Percentiles rank a stretch among this genome's conserved stretches.
Conservation (phyloP, 164 flowering plant species). For the Cinnamomum micranthum region DNA sequence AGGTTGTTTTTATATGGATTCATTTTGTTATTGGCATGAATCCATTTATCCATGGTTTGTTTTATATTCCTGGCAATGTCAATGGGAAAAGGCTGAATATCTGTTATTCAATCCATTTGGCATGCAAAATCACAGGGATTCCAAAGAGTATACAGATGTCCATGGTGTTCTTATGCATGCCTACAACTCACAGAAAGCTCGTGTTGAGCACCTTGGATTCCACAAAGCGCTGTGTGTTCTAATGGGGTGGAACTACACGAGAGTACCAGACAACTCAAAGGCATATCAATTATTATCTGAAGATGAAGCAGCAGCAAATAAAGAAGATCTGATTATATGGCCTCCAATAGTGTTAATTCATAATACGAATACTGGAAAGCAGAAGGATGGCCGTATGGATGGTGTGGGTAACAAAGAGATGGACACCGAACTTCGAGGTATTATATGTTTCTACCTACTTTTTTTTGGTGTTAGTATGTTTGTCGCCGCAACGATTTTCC, state of each 20-base stretch:
- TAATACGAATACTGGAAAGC: constrained; percentile 77
- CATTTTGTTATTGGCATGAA: not conserved
- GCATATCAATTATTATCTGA: constrained; percentile 65
- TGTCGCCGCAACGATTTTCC: not conserved
- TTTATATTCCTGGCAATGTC: constrained; percentile 9
- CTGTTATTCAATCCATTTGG: constrained; percentile 38
- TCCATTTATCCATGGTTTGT: not conserved
- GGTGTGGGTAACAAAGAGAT: constrained; percentile 89
- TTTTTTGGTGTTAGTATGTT: not conserved
- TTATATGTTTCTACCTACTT: constrained; percentile 19
- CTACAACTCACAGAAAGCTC: constrained; percentile 64
- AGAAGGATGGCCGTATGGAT: constrained; percentile 88
- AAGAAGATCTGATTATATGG: constrained; percentile 88
- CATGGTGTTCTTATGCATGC: constrained; percentile 86
- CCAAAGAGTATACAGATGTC: constrained; percentile 75
- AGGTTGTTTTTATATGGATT: not conserved
- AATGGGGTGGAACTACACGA: constrained; percentile 86
- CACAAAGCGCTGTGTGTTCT: constrained; percentile 91
- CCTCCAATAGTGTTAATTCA: constrained; percentile 89
- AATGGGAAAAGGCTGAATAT: constrained; percentile 23
- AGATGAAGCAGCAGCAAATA: constrained; percentile 66
- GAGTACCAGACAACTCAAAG: constrained; percentile 76
- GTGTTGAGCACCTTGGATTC: constrained; percentile 82
- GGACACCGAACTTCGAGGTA: constrained; percentile 92
- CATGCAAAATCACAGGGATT: constrained; percentile 53